phyloP scores from a whole-genome alignment of 768 basidiomycete genomes.

The Hygrophorus pudorinus region DNA sequence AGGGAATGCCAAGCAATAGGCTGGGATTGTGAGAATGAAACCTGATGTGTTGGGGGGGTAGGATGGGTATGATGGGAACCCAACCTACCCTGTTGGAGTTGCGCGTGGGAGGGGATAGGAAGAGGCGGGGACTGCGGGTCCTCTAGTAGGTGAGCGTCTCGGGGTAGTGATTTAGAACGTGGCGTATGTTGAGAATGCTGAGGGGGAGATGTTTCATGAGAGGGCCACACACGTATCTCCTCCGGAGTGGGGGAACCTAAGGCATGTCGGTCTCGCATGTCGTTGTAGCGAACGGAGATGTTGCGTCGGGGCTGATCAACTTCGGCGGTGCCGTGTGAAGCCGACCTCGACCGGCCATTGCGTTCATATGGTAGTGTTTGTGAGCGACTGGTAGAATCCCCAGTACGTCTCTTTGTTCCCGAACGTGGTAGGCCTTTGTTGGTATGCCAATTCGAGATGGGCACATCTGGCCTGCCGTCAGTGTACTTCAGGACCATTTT shows the following conservation, averaged over 20 bases:
- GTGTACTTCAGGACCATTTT: constrained; percentile 63
- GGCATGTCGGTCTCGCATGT: constrained; percentile 13
- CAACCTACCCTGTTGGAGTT: constrained; percentile 15
- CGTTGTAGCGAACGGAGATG: constrained; percentile 18
- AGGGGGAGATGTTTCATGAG: constrained; percentile 22
- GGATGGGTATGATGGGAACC: constrained; percentile 16
- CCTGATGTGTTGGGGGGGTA: constrained; percentile 17
- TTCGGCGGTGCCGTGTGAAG: constrained; percentile 20
- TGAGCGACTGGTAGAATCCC: constrained; percentile 17
- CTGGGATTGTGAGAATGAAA: constrained; percentile 28
- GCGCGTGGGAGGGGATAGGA: constrained; percentile 16
- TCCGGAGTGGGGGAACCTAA: constrained; percentile 32
- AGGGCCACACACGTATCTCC: constrained; percentile 55
- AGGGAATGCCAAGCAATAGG: constrained; percentile 24
- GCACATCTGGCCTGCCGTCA: constrained; percentile 54
- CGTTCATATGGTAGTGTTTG: constrained; percentile 21
- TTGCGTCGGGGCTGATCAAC: constrained; percentile 21
- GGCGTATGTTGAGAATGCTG: constrained; percentile 22
- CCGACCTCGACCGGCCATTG: constrained; percentile 29
- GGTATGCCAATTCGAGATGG: constrained; percentile 41
- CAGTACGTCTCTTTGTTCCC: constrained; percentile 14
- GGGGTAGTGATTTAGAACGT: constrained; percentile 38
- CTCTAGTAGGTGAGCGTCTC: constrained; percentile 23
- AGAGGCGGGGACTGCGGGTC: constrained; percentile 13
- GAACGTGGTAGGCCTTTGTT: constrained; percentile 17